Evolutionary conservation across 2,329 filamentous ascomycete genomes (phyloP), one percentile per base, ranked within the genome.

Genomic region (Fusarium falciforme): DNA sequence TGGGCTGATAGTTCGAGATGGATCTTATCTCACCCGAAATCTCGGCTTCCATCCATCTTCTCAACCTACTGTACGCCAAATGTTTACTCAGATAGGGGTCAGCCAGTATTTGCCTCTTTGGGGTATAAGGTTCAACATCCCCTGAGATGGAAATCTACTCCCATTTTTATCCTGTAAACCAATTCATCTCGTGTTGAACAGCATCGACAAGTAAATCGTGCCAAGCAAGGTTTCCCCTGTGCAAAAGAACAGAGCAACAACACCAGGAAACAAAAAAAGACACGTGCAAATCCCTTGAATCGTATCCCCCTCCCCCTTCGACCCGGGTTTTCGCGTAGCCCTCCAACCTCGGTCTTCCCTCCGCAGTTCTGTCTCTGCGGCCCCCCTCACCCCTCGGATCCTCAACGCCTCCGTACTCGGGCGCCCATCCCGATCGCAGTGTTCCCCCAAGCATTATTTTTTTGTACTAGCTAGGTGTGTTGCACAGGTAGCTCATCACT

Each of bases 261-360:
- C 20, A 42, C 9, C 22, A 44, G 20, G 5, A n/a, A 61, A 42
- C 29, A 52, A 35, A 74, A 59, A 71, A 42, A 42, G 42, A 55
- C 72, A 74, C 71, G 71, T 74, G 71, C 63, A 55, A 73, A 70
- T 62, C 40, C 25, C 25, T 49, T 29, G 44, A 29, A 33, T 31
- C 22, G 47, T 61, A 17, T 35, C 20, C 59, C 22, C 27, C 25
- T 29, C n/a, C 25, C 38, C 25, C 25, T 40, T 62, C 44, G 27
- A 61, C 60, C 69, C 71, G 71, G 66, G 59, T 72, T 67, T 72
- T 75, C 62, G 68, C 72, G 72, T 52, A 6, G 31, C 63, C 44
- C 36, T 63, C 36, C 63, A 57, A 72, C 72, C 72, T 74, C 72
- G 72, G 72, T 61, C 71, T 74, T 61, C 68, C 61, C 68, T 71